Evolutionary conservation across 176 grass and related monocot genomes (phyloP).

Genomic region (Bonia amplexicaulis): DNA sequence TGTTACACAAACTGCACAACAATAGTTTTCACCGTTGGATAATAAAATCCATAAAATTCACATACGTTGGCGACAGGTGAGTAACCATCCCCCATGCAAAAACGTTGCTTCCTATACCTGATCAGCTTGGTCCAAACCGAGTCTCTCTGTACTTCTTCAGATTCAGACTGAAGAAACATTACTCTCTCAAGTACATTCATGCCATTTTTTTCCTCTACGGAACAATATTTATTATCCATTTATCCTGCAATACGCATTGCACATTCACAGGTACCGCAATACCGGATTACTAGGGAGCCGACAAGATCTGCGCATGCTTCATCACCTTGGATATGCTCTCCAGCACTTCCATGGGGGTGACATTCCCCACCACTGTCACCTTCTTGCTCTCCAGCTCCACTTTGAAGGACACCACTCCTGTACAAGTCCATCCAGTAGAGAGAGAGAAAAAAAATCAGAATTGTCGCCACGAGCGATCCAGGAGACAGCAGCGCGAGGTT

Average conservation of each 20-base stretch:
- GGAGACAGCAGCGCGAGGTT: background rate
- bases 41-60: too few relatives aligned
- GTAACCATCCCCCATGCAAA: too few relatives aligned
- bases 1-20: too few relatives aligned
- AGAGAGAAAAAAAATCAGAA: background rate
- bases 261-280: background rate
- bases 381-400: slow-evolving; percentile 77
- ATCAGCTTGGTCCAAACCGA: background rate
- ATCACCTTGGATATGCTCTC: slow-evolving; percentile 69
- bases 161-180: background rate
- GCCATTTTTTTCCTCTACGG: background rate
- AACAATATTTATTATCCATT: background rate
- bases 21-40: too few relatives aligned
- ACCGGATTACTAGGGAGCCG: background rate
- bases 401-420: slow-evolving; percentile 71
- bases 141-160: background rate
- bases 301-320: slow-evolving; percentile 67
- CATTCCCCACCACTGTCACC: slow-evolving; percentile 67
- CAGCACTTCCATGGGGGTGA: slow-evolving; percentile 54
- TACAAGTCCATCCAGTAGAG: background rate
- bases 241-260: too few relatives aligned
- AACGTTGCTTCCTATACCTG: background rate
- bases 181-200: background rate
- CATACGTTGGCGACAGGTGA: too few relatives aligned
- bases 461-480: background rate